Evolutionary conservation across 1,139 yeast species (phyloP).

Genomic region (Barnettozyma hawaiiensis): DNA sequence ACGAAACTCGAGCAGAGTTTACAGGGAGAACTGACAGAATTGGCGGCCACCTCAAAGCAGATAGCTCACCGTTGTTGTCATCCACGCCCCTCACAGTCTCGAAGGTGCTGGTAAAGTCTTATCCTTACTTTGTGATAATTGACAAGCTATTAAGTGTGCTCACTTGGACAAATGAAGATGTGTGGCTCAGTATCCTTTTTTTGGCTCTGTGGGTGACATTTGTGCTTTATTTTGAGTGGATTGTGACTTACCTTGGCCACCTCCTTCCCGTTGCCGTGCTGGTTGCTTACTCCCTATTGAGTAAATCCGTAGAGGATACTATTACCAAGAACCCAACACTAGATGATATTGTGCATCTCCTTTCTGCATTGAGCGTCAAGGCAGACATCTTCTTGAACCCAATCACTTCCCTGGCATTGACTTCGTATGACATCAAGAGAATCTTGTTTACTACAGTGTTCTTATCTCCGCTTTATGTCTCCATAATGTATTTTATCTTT

Average conservation of each 20-base stretch:
- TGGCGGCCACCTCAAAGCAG: constrained; percentile 24
- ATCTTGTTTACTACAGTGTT: constrained; percentile 78
- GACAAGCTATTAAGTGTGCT: constrained; percentile 65
- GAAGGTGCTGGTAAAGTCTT: constrained; percentile 72
- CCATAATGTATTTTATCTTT: constrained; percentile 59
- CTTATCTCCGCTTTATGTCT: constrained; percentile 75
- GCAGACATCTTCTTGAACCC: constrained; percentile 77
- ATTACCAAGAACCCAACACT: constrained; percentile 70
- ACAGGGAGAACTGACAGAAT: constrained; percentile 30
- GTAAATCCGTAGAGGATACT: constrained; percentile 44
- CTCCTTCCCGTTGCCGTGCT: constrained; percentile 62
- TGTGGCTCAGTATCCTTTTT: constrained; percentile 66
- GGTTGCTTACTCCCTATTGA: constrained; percentile 59
- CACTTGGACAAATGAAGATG: constrained; percentile 90
- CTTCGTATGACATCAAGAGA: constrained; percentile 74
- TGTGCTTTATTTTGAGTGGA: constrained; percentile 67
- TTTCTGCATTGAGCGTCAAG: constrained; percentile 70
- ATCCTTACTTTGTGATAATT: constrained; percentile 72
- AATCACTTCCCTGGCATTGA: constrained; percentile 60
- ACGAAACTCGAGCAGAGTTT: constrained; percentile 34
- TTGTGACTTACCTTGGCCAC: constrained; percentile 79
- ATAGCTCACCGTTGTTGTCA: constrained; percentile 61
- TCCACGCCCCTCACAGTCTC: constrained; percentile 91
- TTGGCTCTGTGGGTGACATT: constrained; percentile 51
- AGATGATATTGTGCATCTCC: constrained; percentile 81